Percentiles rank a stretch among this genome's conserved stretches.
These are phyloP conservation scores for Adenanthera pavonina DNA, from an alignment of 306 rosid genomes.

Conservation along the genomic window DNA sequence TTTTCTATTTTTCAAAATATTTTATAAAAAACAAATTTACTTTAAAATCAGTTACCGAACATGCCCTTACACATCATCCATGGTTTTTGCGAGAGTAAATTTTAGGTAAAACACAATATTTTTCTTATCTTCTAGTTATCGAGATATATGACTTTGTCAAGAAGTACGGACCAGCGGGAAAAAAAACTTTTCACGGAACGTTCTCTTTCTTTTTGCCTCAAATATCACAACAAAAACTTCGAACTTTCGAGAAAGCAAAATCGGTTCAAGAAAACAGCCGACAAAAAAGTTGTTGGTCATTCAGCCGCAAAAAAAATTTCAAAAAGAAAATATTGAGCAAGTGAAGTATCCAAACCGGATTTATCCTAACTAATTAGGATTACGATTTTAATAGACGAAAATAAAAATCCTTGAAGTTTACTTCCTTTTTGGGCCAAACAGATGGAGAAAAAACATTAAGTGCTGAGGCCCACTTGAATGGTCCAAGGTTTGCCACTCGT, in stretches of 20 bases:
- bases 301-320: no score
- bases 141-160: neutral
- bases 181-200: neutral
- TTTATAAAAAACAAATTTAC: no score
- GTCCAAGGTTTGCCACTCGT: neutral
- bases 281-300: neutral
- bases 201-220: neutral
- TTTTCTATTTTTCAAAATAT: no score
- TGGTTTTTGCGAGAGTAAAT: neutral
- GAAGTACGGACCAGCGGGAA: neutral
- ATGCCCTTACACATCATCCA: neutral
- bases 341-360: no score
- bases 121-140: neutral
- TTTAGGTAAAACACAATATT: neutral
- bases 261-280: neutral
- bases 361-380: no score
- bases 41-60: no score
- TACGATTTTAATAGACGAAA: no score
- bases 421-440: no score
- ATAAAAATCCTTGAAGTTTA: no score
- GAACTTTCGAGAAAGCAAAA: neutral
- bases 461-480: neutral
- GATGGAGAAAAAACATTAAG: no score
- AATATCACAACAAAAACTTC: neutral
- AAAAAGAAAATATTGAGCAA: no score